Evolutionary conservation across 495 filamentous ascomycete genomes (phyloP), one percentile per base, ranked within the genome.

Genomic region (Poronia punctata): DNA sequence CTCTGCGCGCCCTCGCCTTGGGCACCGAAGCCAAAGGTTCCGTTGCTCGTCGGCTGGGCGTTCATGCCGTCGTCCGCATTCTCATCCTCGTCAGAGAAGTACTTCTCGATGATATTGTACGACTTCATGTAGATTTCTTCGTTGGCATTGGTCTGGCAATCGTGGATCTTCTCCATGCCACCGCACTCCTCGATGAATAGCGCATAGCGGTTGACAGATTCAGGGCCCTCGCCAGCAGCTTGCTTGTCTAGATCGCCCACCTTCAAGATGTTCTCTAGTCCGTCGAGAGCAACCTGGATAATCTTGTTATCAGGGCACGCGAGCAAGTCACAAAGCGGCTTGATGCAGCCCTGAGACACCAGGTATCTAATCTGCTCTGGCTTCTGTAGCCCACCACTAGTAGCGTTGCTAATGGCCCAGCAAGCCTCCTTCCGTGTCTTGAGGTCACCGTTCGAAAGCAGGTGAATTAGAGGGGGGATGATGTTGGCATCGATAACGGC

Each of bases 101-200:
- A 97, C 72, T 95, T 96, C 77, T 97, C 93, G 55, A 99, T 99
- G 67, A 99, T 97, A 73, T 92, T 96, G 74, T 95, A 99, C 0
- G 93, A 94, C 79, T 99, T 99, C 92, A 99, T 96, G 75, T 99
- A 99, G 53, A 99, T 99, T 69, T 99, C 93, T 68, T 97, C 93
- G 68, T 99, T 99, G 68, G 93, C 90, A 53, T 99, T 99, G 67
- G 90, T 95, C 73, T 99, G 93, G 78, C 92, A 95, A 52, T 96
- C 89, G 65, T 99, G 93, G 56, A 99, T 96, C 81, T 96, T 97
- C 72, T 96, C 89, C 93, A 99, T 99, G 49, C 93, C 93, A 49
- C 86, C 87, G 43, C 88, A 92, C 61, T 99, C 93, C 69, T 99
- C 93, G 52, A 99, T 99, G 70, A 92, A 95, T 48, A 99, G 75